Evolutionary conservation across 2,329 filamentous ascomycete genomes (phyloP).

Genomic region (Herpotrichia juniperi): DNA sequence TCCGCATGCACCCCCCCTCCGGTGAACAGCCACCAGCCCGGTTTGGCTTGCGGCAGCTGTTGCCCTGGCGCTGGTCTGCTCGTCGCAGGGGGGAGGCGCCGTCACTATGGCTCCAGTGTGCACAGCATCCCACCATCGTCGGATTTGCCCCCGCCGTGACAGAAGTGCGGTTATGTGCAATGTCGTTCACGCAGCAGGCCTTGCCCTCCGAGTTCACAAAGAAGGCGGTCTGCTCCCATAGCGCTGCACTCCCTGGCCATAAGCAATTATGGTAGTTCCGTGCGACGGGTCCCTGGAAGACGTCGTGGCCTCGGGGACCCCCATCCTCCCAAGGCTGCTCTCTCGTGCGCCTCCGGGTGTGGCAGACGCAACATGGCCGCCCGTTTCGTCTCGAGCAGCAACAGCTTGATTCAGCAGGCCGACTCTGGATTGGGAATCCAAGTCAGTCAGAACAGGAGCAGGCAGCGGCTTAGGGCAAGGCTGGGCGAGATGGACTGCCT

Average conservation of each 20-base stretch:
- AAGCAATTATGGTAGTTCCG: conserved; percentile 34
- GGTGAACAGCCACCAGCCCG: conserved; percentile 40
- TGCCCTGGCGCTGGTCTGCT: conserved; percentile 35
- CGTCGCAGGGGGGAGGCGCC: conserved; percentile 23
- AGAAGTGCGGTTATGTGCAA: conserved; percentile 10
- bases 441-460: conserved; percentile 5
- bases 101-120: conserved; percentile 31
- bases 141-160: conserved; percentile 30
- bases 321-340: conserved; percentile 13
- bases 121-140: conserved; percentile 31
- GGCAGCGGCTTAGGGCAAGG: conserved; percentile 11
- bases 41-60: conserved; percentile 42
- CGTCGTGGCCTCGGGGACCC: conserved; percentile 16
- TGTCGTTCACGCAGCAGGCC: conserved; percentile 25
- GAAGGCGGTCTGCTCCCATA: conserved; percentile 18
- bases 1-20: conserved; percentile 23
- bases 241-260: conserved; percentile 19
- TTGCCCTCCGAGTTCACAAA: conserved; percentile 27
- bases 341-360: conserved; percentile 25
- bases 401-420: background rate
- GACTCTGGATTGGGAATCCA: background rate
- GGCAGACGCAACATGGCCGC: conserved; percentile 23
- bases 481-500: conserved; percentile 15
- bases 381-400: conserved; percentile 22
- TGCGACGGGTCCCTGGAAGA: conserved; percentile 35